Conservation (phyloP, 768 basidiomycete species). For the Termitomyces sp. region DNA sequence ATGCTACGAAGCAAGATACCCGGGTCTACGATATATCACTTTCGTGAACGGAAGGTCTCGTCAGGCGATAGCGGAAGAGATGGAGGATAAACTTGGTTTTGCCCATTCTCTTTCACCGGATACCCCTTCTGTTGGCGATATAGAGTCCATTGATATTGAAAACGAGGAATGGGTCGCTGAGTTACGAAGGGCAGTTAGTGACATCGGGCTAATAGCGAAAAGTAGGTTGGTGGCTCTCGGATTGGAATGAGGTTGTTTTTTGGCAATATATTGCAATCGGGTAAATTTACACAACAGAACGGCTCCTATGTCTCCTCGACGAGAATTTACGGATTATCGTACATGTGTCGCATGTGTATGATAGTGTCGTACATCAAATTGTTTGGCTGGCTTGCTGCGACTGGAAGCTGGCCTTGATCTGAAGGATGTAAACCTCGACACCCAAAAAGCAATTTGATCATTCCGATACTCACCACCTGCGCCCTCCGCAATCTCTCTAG, state of each 20-base stretch:
- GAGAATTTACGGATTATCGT: background rate
- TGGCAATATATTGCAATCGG: background rate
- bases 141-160: slow-evolving; percentile 33
- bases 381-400: slow-evolving; percentile 7
- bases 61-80: slow-evolving; percentile 68
- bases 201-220: slow-evolving; percentile 76
- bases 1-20: slow-evolving; percentile 70
- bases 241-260: slow-evolving; percentile 23
- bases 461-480: slow-evolving; percentile 37
- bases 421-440: background rate
- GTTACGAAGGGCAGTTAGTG: slow-evolving; percentile 65
- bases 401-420: slow-evolving; percentile 16
- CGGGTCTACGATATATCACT: slow-evolving; percentile 82
- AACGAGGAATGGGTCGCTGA: slow-evolving; percentile 60
- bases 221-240: slow-evolving; percentile 52
- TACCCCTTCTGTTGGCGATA: slow-evolving; percentile 32
- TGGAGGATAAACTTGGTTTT: slow-evolving; percentile 64
- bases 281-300: slow-evolving; percentile 4
- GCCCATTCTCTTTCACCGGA: slow-evolving; percentile 45
- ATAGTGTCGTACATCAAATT: slow-evolving; percentile 11
- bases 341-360: background rate
- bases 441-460: background rate
- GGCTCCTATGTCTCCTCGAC: background rate
- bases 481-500: slow-evolving; percentile 48
- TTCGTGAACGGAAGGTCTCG: slow-evolving; percentile 87